A percentile compares a stretch with the other conserved stretches of the same genome.
These are phyloP conservation scores for Ballota nigra DNA, from an alignment of 257 asterid species.

Conservation along the genomic window DNA sequence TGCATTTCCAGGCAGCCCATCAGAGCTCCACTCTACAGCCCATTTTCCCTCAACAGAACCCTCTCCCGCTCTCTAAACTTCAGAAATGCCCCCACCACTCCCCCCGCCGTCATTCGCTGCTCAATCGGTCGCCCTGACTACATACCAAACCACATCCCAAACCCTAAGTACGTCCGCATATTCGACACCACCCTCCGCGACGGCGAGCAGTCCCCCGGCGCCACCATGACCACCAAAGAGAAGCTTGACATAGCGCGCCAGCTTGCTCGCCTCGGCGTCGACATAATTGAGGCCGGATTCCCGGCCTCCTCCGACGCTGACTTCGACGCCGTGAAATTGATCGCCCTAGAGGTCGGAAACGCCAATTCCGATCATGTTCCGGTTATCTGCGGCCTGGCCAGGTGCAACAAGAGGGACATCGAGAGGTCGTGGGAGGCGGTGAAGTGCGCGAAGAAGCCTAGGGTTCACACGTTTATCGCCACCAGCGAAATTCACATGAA, in stretches of 20 bases:
- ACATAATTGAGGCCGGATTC: constrained; percentile 90
- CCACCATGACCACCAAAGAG: constrained; percentile 89
- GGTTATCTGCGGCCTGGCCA: constrained; percentile 81
- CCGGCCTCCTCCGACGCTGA: constrained; percentile 90
- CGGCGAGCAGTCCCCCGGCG: constrained; percentile 99
- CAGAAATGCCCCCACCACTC: constrained; percentile 9
- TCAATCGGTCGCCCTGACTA: constrained; percentile 57
- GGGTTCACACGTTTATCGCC: constrained; percentile 92
- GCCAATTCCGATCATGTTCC: constrained; percentile 54
- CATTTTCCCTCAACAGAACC: neutral
- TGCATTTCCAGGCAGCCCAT: constrained; percentile 20
- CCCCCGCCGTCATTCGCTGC: constrained; percentile 47
- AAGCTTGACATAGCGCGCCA: constrained; percentile 79
- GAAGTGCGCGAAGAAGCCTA: constrained; percentile 68
- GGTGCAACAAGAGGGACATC: constrained; percentile 86
- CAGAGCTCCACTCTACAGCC: neutral
- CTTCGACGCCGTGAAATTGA: constrained; percentile 71
- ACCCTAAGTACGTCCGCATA: constrained; percentile 76
- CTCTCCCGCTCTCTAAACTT: constrained; percentile 7
- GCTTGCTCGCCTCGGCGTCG: constrained; percentile 89
- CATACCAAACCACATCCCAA: constrained; percentile 64
- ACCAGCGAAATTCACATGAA: constrained; percentile 92
- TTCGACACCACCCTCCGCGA: constrained; percentile 98
- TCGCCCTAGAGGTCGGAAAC: constrained; percentile 77
- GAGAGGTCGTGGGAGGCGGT: constrained; percentile 97